A percentile compares a stretch with the other conserved stretches of the same genome.
Evolutionary conservation across 2,329 filamentous ascomycete genomes (phyloP).

Genomic region (Verticillium nubilum): DNA sequence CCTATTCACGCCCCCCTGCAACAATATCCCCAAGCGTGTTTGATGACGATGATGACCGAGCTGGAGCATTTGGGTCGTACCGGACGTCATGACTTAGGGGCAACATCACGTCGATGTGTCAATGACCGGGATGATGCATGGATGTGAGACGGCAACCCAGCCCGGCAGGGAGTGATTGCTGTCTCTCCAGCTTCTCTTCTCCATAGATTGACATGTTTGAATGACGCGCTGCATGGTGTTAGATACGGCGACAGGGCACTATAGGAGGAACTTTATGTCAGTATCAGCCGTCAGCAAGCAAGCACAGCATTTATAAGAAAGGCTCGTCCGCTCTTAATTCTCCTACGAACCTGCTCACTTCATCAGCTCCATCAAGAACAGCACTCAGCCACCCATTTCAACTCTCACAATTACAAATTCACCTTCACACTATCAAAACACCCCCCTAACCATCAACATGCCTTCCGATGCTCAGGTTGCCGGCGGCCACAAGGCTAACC

Average conservation of each 20-base stretch:
- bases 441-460: constrained; percentile 27
- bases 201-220: not conserved
- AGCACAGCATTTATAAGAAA: constrained; percentile 8
- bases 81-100: constrained; percentile 10
- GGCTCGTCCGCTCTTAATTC: not conserved
- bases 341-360: constrained; percentile 1
- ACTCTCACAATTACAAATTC: too few species aligned
- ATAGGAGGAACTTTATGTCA: not conserved
- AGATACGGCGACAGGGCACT: too few species aligned
- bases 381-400: not conserved
- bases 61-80: not conserved
- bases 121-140: constrained; percentile 4
- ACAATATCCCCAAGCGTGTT: not conserved
- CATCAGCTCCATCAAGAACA: not conserved
- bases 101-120: not conserved
- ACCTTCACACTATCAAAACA: not conserved
- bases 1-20: not conserved
- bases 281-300: not conserved
- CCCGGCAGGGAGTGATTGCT: not conserved
- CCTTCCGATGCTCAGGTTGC: constrained; percentile 44
- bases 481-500: constrained; percentile 54
- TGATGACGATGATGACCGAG: not conserved
- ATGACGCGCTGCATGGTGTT: not conserved
- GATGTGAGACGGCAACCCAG: not conserved
- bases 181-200: not conserved